Evolutionary conservation across 78 protist species (phyloP).

Genomic region (Thecamonas trahens): DNA sequence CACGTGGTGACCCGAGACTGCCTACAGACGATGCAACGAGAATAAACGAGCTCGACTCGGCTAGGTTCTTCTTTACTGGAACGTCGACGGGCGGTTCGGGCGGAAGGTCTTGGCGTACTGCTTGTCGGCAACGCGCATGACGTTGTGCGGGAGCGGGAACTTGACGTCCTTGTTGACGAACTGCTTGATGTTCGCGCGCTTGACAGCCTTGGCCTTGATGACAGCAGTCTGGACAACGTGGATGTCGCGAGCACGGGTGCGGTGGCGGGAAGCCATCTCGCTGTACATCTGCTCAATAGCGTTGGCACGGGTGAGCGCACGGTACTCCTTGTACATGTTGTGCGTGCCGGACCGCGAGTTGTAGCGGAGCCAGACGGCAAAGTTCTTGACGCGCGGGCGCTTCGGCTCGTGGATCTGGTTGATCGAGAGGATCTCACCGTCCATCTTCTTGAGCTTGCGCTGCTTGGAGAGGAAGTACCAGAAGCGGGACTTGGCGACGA

Average conservation of each 20-base stretch:
- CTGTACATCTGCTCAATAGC: slow-evolving; percentile 68
- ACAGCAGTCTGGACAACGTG: slow-evolving; percentile 85
- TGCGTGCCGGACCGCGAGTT: slow-evolving; percentile 91
- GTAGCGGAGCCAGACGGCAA: slow-evolving; percentile 93
- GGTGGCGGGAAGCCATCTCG: slow-evolving; percentile 96
- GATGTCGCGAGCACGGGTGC: slow-evolving; percentile 73
- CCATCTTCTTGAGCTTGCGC: slow-evolving; percentile 83
- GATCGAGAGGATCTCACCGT: slow-evolving; percentile 89
- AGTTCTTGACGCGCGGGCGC: slow-evolving; percentile 83
- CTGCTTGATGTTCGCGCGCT: slow-evolving; percentile 60
- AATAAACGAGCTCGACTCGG: too few relatives aligned
- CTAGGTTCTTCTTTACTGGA: too few relatives aligned
- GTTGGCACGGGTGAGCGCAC: slow-evolving; percentile 71
- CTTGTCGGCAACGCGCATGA: slow-evolving; percentile 1
- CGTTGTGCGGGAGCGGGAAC: slow-evolving; percentile 81
- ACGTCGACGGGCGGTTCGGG: slow-evolving; percentile 38
- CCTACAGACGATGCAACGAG: too few relatives aligned
- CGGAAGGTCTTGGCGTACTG: slow-evolving; percentile 1
- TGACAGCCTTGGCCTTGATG: slow-evolving; percentile 42
- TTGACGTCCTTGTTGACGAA: slow-evolving; percentile 63
- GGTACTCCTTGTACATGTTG: slow-evolving; percentile 97
- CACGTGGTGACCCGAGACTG: too few relatives aligned
- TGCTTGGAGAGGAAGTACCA: slow-evolving; percentile 92
- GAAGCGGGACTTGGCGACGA: slow-evolving; percentile 93
- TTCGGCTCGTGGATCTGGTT: slow-evolving; percentile 77